Conservation (phyloP, 73 alveolate species). For the Paraurostyla sp. region DNA sequence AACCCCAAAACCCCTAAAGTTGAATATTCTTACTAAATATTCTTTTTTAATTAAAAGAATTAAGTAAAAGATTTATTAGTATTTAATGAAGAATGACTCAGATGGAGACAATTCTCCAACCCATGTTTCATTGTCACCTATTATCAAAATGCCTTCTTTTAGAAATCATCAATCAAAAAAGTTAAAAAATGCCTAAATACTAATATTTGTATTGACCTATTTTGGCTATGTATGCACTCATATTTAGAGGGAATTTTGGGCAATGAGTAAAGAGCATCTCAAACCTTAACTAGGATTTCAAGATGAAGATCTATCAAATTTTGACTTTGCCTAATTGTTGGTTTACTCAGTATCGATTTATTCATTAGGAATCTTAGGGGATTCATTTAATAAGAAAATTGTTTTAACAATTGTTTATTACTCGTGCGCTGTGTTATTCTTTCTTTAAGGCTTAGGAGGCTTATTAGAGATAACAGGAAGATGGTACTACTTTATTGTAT, state of each 20-base stretch:
- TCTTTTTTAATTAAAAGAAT: too few relatives aligned
- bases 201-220: not conserved
- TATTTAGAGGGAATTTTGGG: not conserved
- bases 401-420: not conserved
- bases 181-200: not conserved
- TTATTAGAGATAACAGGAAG: not conserved
- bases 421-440: not conserved
- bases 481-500: not conserved
- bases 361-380: not conserved
- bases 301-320: not conserved
- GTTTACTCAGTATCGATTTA: not conserved
- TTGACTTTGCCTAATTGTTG: not conserved
- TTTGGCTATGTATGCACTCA: not conserved
- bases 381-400: not conserved
- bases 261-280: not conserved
- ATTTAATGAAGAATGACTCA: too few relatives aligned
- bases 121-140: too few relatives aligned
- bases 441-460: not conserved
- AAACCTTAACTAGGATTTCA: not conserved
- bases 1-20: too few relatives aligned
- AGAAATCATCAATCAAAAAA: too few relatives aligned
- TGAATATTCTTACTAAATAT: too few relatives aligned
- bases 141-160: too few relatives aligned
- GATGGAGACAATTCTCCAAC: too few relatives aligned
- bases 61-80: too few relatives aligned